phyloP scores from a whole-genome alignment of 2,329 filamentous ascomycete genomes.

The Colletotrichum euphorbiae region DNA sequence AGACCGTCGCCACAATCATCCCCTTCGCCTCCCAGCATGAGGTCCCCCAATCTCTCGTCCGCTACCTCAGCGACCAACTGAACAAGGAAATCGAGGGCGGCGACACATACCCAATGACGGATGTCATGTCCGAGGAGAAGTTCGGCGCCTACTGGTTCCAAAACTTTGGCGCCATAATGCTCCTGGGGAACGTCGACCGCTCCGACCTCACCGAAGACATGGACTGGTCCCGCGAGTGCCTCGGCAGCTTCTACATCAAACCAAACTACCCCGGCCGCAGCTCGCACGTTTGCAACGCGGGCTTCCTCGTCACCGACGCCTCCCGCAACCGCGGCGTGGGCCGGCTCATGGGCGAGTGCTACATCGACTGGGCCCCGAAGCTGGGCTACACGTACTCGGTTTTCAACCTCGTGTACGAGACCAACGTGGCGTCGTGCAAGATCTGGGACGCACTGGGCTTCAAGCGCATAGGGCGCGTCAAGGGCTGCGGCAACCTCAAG shows the following conservation, averaged over 20 bases:
- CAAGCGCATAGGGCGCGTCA: slow-evolving; percentile 89
- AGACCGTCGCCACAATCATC: slow-evolving; percentile 85
- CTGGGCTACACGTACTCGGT: slow-evolving; percentile 91
- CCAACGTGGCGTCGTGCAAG: slow-evolving; percentile 87
- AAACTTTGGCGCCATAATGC: slow-evolving; percentile 89
- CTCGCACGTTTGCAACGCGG: slow-evolving; percentile 90
- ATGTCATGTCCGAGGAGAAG: slow-evolving; percentile 76
- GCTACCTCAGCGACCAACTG: slow-evolving; percentile 84
- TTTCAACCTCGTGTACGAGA: slow-evolving; percentile 95
- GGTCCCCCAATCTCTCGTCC: slow-evolving; percentile 79
- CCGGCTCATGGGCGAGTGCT: slow-evolving; percentile 80
- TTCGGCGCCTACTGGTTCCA: slow-evolving; percentile 92
- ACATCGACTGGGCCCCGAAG: slow-evolving; percentile 82
- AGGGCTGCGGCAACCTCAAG: slow-evolving; percentile 75
- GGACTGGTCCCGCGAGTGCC: slow-evolving; percentile 84
- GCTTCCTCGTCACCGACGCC: slow-evolving; percentile 80
- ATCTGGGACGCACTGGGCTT: slow-evolving; percentile 95
- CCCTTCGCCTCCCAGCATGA: slow-evolving; percentile 82
- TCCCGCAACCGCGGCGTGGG: slow-evolving; percentile 80
- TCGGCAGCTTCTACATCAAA: slow-evolving; percentile 94
- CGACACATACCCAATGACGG: slow-evolving; percentile 91
- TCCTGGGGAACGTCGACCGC: slow-evolving; percentile 78
- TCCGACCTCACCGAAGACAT: slow-evolving; percentile 68
- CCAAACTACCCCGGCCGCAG: slow-evolving; percentile 92
- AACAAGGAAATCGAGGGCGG: slow-evolving; percentile 93